Conservation (phyloP, 2,329 filamentous ascomycete species). For the Neofusicoccum kwambonambiense region DNA sequence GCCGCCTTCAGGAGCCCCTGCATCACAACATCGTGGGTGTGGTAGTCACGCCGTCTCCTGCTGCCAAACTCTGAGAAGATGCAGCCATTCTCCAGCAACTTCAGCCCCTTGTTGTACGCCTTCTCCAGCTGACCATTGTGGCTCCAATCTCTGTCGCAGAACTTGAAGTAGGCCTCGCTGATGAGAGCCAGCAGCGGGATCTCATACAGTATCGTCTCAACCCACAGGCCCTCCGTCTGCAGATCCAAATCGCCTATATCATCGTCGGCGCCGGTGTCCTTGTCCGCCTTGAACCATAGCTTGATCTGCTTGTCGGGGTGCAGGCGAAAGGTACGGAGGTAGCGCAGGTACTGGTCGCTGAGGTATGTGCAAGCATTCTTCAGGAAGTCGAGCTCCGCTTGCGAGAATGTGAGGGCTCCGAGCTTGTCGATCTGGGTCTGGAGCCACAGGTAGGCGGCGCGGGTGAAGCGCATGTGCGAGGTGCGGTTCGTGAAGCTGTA, state of each 20-base stretch:
- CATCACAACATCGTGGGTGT: slow-evolving; percentile 90
- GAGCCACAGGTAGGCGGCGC: slow-evolving; percentile 82
- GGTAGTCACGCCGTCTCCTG: slow-evolving; percentile 83
- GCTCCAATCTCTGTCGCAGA: slow-evolving; percentile 90
- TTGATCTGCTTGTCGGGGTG: slow-evolving; percentile 77
- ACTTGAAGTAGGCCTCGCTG: slow-evolving; percentile 96
- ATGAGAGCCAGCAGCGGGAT: slow-evolving; percentile 89
- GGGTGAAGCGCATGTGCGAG: slow-evolving; percentile 84
- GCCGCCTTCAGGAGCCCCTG: slow-evolving; percentile 78
- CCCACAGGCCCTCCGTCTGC: slow-evolving; percentile 78
- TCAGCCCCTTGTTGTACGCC: slow-evolving; percentile 76
- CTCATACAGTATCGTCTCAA: slow-evolving; percentile 96
- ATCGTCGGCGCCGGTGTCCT: slow-evolving; percentile 61
- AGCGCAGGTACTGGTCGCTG: slow-evolving; percentile 72
- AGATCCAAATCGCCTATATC: slow-evolving; percentile 72
- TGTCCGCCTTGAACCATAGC: slow-evolving; percentile 58
- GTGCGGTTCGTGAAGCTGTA: slow-evolving; percentile 97
- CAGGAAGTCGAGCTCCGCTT: slow-evolving; percentile 79
- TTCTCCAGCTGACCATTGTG: slow-evolving; percentile 83
- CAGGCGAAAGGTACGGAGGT: slow-evolving; percentile 77
- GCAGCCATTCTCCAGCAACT: slow-evolving; percentile 78
- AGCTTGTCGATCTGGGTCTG: slow-evolving; percentile 79
- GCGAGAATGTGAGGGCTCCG: slow-evolving; percentile 73
- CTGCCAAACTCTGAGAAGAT: slow-evolving; percentile 93
- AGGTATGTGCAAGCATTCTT: slow-evolving; percentile 79